Evolutionary conservation across 345 rosid genomes (phyloP).

Genomic region (Anastatica hierochuntica): DNA sequence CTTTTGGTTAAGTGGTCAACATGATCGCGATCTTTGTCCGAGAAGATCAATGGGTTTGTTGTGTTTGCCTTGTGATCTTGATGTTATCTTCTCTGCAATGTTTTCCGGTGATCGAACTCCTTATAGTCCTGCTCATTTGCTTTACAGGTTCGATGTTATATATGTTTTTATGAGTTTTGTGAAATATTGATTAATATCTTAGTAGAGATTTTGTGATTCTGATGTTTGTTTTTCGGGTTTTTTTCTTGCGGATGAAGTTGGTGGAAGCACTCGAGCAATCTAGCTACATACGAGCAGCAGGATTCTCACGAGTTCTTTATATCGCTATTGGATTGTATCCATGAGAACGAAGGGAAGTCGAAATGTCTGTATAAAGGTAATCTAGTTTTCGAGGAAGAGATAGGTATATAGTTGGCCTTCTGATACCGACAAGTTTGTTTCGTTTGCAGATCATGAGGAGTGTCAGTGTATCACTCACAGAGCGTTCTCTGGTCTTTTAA

Average conservation of each 20-base stretch:
- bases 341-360: conserved; percentile 64
- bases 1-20: conserved; percentile 70
- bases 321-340: conserved; percentile 75
- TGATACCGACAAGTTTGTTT: conserved; percentile 9
- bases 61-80: conserved; percentile 74
- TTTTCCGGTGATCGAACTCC: conserved; percentile 70
- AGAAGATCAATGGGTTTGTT: conserved; percentile 29
- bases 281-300: conserved; percentile 83
- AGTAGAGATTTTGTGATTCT: neutral
- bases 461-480: conserved; percentile 82
- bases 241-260: conserved; percentile 43
- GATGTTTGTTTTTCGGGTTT: conserved; percentile 14
- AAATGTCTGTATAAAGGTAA: conserved; percentile 40
- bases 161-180: neutral
- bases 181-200: too few relatives aligned
- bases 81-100: conserved; percentile 57
- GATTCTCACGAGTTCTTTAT: conserved; percentile 97
- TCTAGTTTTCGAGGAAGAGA: too few relatives aligned
- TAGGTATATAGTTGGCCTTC: neutral
- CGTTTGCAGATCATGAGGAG: conserved; percentile 53
- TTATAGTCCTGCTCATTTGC: conserved; percentile 83
- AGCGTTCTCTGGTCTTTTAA: conserved; percentile 78
- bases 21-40: conserved; percentile 48
- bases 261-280: conserved; percentile 85
- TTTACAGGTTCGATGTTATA: conserved; percentile 49